Base-by-base conservation (phyloP, 148 eudicot genomes). In the Vaccinium corymbosum region DNA sequence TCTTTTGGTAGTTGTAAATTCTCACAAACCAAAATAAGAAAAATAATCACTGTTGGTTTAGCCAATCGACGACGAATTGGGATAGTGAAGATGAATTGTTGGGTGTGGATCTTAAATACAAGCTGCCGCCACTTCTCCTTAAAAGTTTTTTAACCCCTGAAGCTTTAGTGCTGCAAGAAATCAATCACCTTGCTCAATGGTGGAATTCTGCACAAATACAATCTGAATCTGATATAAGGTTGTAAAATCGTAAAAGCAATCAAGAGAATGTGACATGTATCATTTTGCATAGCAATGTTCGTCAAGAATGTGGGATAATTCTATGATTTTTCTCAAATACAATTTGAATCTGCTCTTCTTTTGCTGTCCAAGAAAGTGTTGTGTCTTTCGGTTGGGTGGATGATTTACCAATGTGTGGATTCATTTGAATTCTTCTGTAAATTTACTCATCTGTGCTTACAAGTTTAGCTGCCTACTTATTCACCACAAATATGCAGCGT, bases 401-500 rank as follows among this genome's bases (percentile, higher is more conserved):
- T 5, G 3, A 42, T 42, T 42, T 42, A 42, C 46, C 6, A 32
- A 25, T 29, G 8, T 32, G 50, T 62, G 20, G 57, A 3, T 81
- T 42, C 53, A 27, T 51, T 19, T 52, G 48, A 38, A 81, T 20
- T 85, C 68, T 22, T 14, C 46, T 53, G 50, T 25, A 76, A 56
- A 8, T 57, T 52, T 59, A 9, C 35, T 32, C 2, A 52, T 75
- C 38, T 86, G 35, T 29, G 57, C 48, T 49, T 90, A 84, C 91
- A 96, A 98, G 98, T 49, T 86, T 96, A 91, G 99, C 98, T 78
- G 98, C 99, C 19, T 97, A 97, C 81, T 20, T 94, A 17, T 94
- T 97, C 84, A 94, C 97, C 48, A 79, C 87, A 50, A 94, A 86
- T 77, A 86, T 93, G 75, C 93, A 91, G 79, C 91, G 97, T 19